Percentiles rank a stretch among this genome's conserved stretches.
Evolutionary conservation across 495 filamentous ascomycete genomes (phyloP).

Genomic region (Diplogelasinospora grovesii): DNA sequence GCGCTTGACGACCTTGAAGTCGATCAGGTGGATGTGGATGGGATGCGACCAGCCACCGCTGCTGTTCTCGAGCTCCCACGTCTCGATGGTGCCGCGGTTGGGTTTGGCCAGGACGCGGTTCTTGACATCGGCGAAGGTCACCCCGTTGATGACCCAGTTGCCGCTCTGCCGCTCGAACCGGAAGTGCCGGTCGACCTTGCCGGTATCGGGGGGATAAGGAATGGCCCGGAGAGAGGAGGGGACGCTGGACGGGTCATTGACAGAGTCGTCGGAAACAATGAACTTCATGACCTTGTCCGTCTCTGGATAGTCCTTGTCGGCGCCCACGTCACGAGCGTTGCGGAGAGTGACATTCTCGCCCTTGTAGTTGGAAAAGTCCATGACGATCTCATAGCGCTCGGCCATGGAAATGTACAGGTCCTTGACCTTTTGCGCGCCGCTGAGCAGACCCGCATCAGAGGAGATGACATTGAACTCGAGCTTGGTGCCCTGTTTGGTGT

Average conservation of each 20-base stretch:
- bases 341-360: slow-evolving; percentile 44
- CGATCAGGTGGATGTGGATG: slow-evolving; percentile 52
- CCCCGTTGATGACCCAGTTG: slow-evolving; percentile 43
- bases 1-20: slow-evolving; percentile 45
- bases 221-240: neutral
- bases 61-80: slow-evolving; percentile 42
- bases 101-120: slow-evolving; percentile 42
- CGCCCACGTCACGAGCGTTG: slow-evolving; percentile 36
- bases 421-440: slow-evolving; percentile 25
- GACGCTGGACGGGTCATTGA: neutral
- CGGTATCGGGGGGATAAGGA: slow-evolving; percentile 10
- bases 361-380: slow-evolving; percentile 44
- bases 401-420: slow-evolving; percentile 44
- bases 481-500: slow-evolving; percentile 9
- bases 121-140: slow-evolving; percentile 37
- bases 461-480: slow-evolving; percentile 45
- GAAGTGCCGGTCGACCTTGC: slow-evolving; percentile 34
- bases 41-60: slow-evolving; percentile 41
- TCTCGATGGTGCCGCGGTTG: slow-evolving; percentile 34
- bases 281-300: slow-evolving; percentile 48
- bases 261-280: slow-evolving; percentile 28
- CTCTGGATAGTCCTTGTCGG: slow-evolving; percentile 38
- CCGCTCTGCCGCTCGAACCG: slow-evolving; percentile 33
- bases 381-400: slow-evolving; percentile 49
- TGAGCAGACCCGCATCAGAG: slow-evolving; percentile 44